Percentiles rank a stretch among this genome's conserved stretches.
These are phyloP conservation scores for Beta macrorhiza DNA, from an alignment of 179 eudicot species.

Conservation along the genomic window DNA sequence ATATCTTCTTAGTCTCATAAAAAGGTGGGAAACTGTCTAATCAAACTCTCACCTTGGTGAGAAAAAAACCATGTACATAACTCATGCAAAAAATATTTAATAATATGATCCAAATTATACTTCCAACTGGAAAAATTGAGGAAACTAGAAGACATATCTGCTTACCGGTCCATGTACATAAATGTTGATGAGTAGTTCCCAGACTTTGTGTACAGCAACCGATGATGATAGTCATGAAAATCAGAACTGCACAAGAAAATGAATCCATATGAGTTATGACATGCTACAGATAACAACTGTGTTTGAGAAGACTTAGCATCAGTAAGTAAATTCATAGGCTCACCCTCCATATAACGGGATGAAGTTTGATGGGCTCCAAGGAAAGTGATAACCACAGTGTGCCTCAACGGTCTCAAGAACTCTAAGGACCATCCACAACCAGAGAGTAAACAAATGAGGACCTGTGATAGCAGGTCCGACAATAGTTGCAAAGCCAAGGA, in stretches of 20 bases:
- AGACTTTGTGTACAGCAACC: conserved; percentile 86
- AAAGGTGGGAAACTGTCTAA: neutral
- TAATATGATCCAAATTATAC: neutral
- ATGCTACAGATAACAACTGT: conserved; percentile 1
- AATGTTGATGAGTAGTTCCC: conserved; percentile 99
- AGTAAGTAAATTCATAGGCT: conserved; percentile 26
- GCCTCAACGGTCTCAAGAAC: conserved; percentile 98
- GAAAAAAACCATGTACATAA: neutral
- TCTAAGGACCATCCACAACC: conserved; percentile 96
- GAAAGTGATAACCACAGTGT: conserved; percentile 96
- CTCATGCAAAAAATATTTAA: neutral
- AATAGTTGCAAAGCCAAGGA: conserved; percentile 94
- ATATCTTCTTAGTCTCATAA: too few species aligned
- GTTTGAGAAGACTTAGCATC: neutral
- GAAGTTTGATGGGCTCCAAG: conserved; percentile 94
- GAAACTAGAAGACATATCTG: neutral
- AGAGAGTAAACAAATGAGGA: conserved; percentile 83
- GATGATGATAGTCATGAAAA: conserved; percentile 99
- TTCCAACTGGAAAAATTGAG: neutral
- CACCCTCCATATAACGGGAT: conserved; percentile 94
- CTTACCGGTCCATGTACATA: conserved; percentile 96
- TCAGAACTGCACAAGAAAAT: conserved; percentile 57
- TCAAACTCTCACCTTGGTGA: neutral
- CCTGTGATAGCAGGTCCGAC: conserved; percentile 96
- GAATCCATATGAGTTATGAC: neutral